Base-by-base conservation (phyloP, 2,329 filamentous ascomycete species). In the Neocatenulostroma microsporum region DNA sequence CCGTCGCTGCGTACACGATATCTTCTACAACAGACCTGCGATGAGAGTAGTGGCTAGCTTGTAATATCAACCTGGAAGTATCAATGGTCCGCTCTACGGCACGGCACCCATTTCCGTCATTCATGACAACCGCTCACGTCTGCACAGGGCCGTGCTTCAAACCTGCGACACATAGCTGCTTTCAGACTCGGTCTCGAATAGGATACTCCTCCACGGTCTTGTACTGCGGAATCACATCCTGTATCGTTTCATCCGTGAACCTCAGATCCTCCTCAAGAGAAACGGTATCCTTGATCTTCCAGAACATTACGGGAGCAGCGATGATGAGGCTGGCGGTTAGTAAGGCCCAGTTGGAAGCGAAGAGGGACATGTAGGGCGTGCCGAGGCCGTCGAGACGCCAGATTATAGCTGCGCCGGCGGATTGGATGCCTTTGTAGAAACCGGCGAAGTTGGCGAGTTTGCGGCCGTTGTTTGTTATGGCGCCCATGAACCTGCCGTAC, bases 361-460 rank as follows among this genome's bases (percentile, higher is more conserved):
- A 89, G 50, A 87, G 75, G 47, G 70, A 73, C 67, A 82, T 78
- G 63, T 75, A 93, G 0, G 79, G 66, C 21, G 73, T 71, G 26
- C 52, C 51, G 21, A 72, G 39, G 18, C 69, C 70, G 54, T 91
- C 84, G 36, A 91, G 60, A 18, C 77, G 73, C 78, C 76, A 84
- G 53, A 76, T 82, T 51, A 88, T 74, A 40, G 83, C 86, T 3
- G 80, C 79, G 50, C 85, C 86, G 13, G 84, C 84, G n/a, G 84
- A 89, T 62, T 94, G 86, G 46, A 94, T 83, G 34, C 81, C 81
- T 67, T 91, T 91, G 74, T 91, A 91, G 69, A 84, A 88, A 45
- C 84, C 88, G 27, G 86, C 83, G 55, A 89, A 82, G 69, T 95
- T 94, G 66, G 89, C 88, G 19, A 89, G 76, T 62, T 87, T 89